phyloP scores from a whole-genome alignment of 2,329 filamentous ascomycete genomes.

The Diaporthe sp. region DNA sequence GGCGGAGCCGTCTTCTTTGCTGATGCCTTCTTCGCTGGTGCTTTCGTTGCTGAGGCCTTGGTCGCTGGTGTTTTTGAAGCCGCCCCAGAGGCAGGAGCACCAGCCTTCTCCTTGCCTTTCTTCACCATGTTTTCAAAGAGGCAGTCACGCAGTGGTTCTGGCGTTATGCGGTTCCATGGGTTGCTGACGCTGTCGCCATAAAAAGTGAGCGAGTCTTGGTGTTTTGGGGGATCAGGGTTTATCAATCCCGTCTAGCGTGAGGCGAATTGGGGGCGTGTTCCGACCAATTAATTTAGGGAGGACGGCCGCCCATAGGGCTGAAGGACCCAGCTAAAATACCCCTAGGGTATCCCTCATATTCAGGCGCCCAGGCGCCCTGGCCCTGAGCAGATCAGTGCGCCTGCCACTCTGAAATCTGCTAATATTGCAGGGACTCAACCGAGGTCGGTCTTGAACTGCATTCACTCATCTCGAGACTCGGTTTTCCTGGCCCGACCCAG shows the following conservation, averaged over 20 bases:
- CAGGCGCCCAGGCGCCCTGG: conserved; percentile 13
- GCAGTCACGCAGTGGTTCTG: neutral
- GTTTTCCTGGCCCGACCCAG: neutral
- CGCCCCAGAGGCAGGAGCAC: conserved; percentile 49
- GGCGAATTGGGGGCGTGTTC: conserved; percentile 19
- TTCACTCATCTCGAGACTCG: neutral
- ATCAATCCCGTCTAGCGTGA: neutral
- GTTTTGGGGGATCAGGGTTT: conserved; percentile 13
- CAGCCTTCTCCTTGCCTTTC: conserved; percentile 66
- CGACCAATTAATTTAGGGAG: neutral
- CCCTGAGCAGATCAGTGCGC: conserved; percentile 2
- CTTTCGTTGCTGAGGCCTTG: conserved; percentile 48
- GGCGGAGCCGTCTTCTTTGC: conserved; percentile 48
- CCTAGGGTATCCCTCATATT: neutral
- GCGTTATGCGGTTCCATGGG: neutral
- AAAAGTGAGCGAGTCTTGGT: neutral
- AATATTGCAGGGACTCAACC: neutral
- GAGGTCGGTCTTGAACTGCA: neutral
- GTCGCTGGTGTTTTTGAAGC: conserved; percentile 18
- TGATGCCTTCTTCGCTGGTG: conserved; percentile 38
- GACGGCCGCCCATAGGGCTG: conserved; percentile 19
- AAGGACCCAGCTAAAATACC: neutral
- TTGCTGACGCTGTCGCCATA: neutral
- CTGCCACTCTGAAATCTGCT: neutral
- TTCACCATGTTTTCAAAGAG: conserved; percentile 57